Base-by-base conservation (phyloP, 192 early-diverging fungal genomes). In the Umbelopsis sp. region DNA sequence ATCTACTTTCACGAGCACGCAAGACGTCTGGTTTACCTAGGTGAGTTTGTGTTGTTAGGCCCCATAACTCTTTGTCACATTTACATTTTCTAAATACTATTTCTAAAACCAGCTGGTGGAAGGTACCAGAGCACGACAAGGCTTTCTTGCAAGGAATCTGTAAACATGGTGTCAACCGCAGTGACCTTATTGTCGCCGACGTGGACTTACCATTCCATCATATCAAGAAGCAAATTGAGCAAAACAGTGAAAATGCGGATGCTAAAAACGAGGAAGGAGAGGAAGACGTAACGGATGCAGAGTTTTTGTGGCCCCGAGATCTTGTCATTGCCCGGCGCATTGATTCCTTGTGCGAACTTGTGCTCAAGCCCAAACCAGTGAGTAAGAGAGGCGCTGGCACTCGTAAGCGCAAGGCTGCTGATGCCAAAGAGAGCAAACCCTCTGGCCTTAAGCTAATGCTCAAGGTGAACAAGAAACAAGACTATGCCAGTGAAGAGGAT, bases 121-220 rank as follows among this genome's bases (percentile, higher is more conserved):
- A 78, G 32, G 79, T 88, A 43, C 82, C 86, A 17, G 80, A 84
- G 14, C 87, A 92, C 65, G 93, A 95, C 66, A 75, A 76, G 29
- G 84, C 82, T 25, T 89, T 93, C 62, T 73, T 95, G 62, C 78
- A 82, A 65, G 93, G 88, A 16, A 82, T 95, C 56, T 86, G 87
- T 38, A 87, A 87, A 68, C 91, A 89, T 77, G 93, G 93, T 22
- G 75, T 89, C 34, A 85, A 83, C 45, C 83, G 91, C 29, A 81
- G 77, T 47, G 93, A 95, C 73, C 66, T 91, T 21, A 85, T 93
- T 62, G 79, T 91, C 2, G 83, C 84, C 45, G 91, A 88, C 50
- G 70, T 73, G 12, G 82, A 85, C 2, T 52, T 88, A 31, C 83
- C 87, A 20, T 88, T 88, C 65, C 71, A 73, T 25, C 73, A 77